Percentiles rank a stretch among this genome's conserved stretches.
Conservation (phyloP, 345 rosid genomes). For the Populus ilicifolia region DNA sequence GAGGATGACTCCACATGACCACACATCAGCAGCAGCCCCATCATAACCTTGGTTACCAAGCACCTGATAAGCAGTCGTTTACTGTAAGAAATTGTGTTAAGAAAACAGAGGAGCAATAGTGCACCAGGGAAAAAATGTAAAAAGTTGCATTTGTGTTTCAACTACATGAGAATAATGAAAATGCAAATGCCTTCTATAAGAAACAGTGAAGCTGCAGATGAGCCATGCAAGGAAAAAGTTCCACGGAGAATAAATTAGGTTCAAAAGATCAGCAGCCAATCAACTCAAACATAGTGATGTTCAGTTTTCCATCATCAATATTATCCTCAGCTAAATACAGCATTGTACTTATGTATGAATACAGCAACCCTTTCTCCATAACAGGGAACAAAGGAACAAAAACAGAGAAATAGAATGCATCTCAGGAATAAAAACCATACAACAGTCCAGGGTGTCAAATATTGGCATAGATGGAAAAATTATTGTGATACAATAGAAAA, state of each 20-base stretch:
- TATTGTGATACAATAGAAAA: not conserved
- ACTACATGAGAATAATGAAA: not conserved
- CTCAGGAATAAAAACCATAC: not conserved
- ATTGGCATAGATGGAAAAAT: not conserved
- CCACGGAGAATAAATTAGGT: not conserved
- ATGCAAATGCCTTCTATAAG: not conserved
- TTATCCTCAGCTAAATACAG: not conserved
- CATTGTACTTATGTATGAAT: not conserved
- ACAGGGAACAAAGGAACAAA: not conserved
- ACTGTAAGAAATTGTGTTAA: slow-evolving; percentile 8
- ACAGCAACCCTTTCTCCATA: not conserved
- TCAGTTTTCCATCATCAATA: slow-evolving; percentile 1
- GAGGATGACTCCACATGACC: slow-evolving; percentile 97
- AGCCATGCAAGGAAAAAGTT: not conserved
- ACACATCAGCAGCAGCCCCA: slow-evolving; percentile 88
- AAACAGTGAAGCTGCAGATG: not conserved
- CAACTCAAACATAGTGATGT: not conserved
- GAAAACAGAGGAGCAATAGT: not conserved
- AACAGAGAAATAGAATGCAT: not conserved
- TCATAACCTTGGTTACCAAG: slow-evolving; percentile 65
- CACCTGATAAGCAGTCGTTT: slow-evolving; percentile 37
- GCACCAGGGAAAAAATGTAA: not conserved
- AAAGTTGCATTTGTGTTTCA: not conserved
- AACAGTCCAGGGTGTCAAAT: not conserved
- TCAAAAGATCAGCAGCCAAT: not conserved